Base-by-base conservation (phyloP, 106 monocot genomes). In the Dendrobium huoshanense region DNA sequence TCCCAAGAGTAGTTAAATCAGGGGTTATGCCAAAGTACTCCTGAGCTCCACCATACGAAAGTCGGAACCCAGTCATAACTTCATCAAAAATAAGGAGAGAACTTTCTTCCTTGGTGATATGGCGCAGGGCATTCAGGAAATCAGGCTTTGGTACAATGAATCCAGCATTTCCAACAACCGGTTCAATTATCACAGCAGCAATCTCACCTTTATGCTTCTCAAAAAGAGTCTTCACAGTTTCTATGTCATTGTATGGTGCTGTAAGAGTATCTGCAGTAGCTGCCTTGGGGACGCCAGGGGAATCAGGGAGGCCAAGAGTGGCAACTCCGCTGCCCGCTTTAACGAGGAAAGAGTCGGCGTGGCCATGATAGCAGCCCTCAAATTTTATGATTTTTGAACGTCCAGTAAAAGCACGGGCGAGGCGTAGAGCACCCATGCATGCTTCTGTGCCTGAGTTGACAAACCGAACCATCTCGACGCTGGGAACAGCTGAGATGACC, bases 381-480 rank as follows among this genome's bases (percentile, higher is more conserved):
- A 96, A 96, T 83, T 96, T 96, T 74, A 96, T 79, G 68, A 96
- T 80, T 78, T 96, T 96, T 48, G 87, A 59, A 8, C 87, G 82
- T 41, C 85, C 84, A n/a, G 96, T 96, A 76, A 85, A 96, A 22
- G 96, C 94, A 31, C 96, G 89, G 24, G 91, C 94, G 18, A 96
- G 91, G 76, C 96, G 96, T 47, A 96, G 90, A 15, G 87, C 96
- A 43, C 94, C 94, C 96, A 94, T 94, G 85, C 96, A 96, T 40
- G 96, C 96, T 82, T 96, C 96, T 7, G 96, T 96, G 31, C 96
- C 96, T 1, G 96, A 96, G 78, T 94, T 96, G 20, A 96, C 96
- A 83, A 96, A 96, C 17, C 96, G 88, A 43, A 96, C 96, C 96
- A 96, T 96, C 80, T 96, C 96, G 8, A 96, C 72, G 67, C 96